Conservation (phyloP, 495 filamentous ascomycete genomes). For the Letharia columbiana region DNA sequence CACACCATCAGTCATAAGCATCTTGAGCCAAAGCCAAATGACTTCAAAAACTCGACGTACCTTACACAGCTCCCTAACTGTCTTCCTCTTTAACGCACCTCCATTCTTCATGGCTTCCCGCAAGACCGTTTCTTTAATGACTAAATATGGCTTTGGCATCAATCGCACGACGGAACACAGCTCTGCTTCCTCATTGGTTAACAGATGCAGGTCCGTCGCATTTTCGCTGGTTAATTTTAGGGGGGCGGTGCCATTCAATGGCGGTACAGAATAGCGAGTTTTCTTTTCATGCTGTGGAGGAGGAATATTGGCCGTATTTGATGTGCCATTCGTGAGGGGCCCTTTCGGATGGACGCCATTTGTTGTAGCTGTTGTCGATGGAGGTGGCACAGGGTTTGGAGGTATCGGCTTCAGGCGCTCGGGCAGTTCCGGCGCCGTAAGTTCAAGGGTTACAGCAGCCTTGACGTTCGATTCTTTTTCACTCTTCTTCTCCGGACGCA, state of each 20-base stretch:
- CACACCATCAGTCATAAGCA: constrained; percentile 13
- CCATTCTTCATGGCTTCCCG: constrained; percentile 83
- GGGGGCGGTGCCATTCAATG: constrained; percentile 50
- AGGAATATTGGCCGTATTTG: constrained; percentile 35
- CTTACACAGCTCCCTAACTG: constrained; percentile 62
- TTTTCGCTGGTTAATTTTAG: constrained; percentile 67
- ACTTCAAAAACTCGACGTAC: constrained; percentile 31
- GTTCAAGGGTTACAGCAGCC: constrained; percentile 52
- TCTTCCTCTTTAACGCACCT: constrained; percentile 83
- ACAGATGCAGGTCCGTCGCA: constrained; percentile 71
- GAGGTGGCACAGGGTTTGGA: constrained; percentile 18
- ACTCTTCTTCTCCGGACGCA: constrained; percentile 38
- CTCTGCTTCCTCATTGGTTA: constrained; percentile 77
- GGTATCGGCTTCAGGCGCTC: constrained; percentile 41
- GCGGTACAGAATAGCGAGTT: constrained; percentile 39
- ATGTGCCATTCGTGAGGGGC: constrained; percentile 35
- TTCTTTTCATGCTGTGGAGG: constrained; percentile 29
- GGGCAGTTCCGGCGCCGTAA: constrained; percentile 70
- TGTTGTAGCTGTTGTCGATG: constrained; percentile 31
- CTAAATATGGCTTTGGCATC: constrained; percentile 86
- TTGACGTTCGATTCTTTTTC: constrained; percentile 37
- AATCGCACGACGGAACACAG: constrained; percentile 74
- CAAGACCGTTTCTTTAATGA: constrained; percentile 82
- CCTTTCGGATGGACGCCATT: constrained; percentile 24
- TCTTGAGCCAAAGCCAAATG: neutral